A percentile compares a stretch with the other conserved stretches of the same genome.
These are phyloP conservation scores for Nepenthes gracilis DNA, from an alignment of 148 eudicot genomes.

Conservation along the genomic window DNA sequence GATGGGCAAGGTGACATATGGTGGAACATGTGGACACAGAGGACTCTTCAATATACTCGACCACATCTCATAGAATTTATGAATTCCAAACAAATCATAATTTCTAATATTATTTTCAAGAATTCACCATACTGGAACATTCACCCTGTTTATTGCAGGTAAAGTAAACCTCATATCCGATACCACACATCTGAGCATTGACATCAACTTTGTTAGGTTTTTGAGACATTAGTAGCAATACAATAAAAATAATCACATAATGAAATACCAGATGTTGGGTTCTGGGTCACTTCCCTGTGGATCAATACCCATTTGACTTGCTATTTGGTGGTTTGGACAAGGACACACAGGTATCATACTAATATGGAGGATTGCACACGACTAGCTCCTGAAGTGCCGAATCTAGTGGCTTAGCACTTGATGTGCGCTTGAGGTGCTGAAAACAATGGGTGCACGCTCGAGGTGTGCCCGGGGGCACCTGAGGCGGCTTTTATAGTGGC, in stretches of 20 bases:
- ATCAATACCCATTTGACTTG: no score
- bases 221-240: neutral
- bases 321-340: no score
- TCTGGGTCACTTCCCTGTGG: no score
- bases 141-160: slow-evolving; percentile 99
- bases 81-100: slow-evolving; percentile 57
- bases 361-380: no score
- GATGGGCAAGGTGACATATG: slow-evolving; percentile 97
- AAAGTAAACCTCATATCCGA: neutral
- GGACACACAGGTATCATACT: no score
- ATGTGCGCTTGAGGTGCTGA: no score
- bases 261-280: no score
- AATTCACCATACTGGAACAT: slow-evolving; percentile 96
- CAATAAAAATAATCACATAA: neutral
- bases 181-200: neutral
- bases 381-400: no score
- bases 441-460: no score
- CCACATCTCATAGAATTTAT: slow-evolving; percentile 83
- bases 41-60: slow-evolving; percentile 67
- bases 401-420: no score
- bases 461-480: no score
- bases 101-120: slow-evolving; percentile 76
- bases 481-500: no score
- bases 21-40: slow-evolving; percentile 96
- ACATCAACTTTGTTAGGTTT: neutral